Evolutionary conservation across 305 asterid species (phyloP), one percentile per base, ranked within the genome.

Genomic region (Fraxinus albicans): DNA sequence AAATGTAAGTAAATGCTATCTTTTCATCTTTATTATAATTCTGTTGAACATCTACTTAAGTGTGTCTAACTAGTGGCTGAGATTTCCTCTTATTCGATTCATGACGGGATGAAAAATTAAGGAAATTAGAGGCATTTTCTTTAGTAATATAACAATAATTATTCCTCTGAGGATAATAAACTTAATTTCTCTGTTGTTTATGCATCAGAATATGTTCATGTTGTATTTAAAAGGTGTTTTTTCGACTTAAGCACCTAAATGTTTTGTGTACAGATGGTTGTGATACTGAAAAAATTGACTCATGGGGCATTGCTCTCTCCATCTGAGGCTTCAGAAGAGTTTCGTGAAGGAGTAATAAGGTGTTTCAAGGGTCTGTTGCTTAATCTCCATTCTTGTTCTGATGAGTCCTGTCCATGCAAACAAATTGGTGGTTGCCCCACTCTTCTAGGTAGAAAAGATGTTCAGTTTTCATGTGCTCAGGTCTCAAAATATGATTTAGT

Each of bases 271-370:
- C 87, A 96, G 99, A 88, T 96, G 96, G 90, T 90, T 89, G 91
- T 90, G 82, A 77, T 93, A 84, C 87, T 94, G 90, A 94, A 90
- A 91, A 96, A 94, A 87, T 80, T 96, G 93, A 89, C 97, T 23
- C 81, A 84, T 25, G 97, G 96, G 63, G 98, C 94, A 13, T 88
- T 93, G 91, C 94, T 94, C 78, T 90, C 98, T 84, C 96, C 97
- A 6, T n/a, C 33, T 79, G 97, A 92, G 88, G 99, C 98, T 69
- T 88, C 98, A 35, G 99, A 96, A 93, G 99, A 96, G 90, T 94
- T 96, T 81, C 96, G 99, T 81, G 92, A 87, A 90, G 97, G 97
- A 82, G 90, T 93, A 78, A 84, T 96, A 83, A 94, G 91, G 91
- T 92, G 98, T 90, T 92, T 94, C 90, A 90, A 88, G 89, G 93